Base-by-base conservation (phyloP, 192 early-diverging fungal genomes). In the Coemansia erecta region DNA sequence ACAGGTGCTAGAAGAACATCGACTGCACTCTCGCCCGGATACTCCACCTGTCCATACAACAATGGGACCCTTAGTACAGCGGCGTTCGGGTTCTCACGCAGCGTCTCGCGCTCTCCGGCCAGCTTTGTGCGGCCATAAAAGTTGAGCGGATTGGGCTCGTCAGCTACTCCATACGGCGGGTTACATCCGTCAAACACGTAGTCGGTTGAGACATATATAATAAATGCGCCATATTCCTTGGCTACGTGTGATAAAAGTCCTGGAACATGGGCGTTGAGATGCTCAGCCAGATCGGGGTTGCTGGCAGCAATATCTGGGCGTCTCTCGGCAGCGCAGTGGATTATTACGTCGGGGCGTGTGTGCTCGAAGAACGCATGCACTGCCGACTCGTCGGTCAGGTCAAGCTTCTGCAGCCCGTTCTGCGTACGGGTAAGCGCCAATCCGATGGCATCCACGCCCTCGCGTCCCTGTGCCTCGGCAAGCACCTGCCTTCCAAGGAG, bases 121-220 rank as follows among this genome's bases (percentile, higher is more conserved):
- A 85, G 80, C 72, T 94, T 94, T 4, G 90, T 85, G 28, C 85
- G 75, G 67, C 92, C 93, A 58, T 96, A 96, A 59, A 86, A 86
- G 51, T 94, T 88, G 8, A 96, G 63, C 52, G 94, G 94, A 61
- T 89, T 89, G 7, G 89, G 81, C 60, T 53, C 58, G 50, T 82
- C 87, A 21, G 81, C 72, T 0, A 87, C 84, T 22, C 89, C 64
- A 63, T 95, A 95, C 26, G 92, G 86, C 22, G 94, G 91, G 4
- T 68, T 75, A 7, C 76, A 88, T 37, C 94, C 94, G 53, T 96
- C 92, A 82, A 96, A 96, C 18, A 96, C 94, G 65, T 96, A 96
- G 67, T 96, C 92, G 1, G 94, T 90, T 8, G 90, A 92, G 22
- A 96, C 85, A 64, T 96, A 93, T 22, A 92, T 80, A 48, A 94